These are phyloP conservation scores for Colletotrichum sp. DNA, from an alignment of 2,329 filamentous ascomycete species.

Conservation along the genomic window DNA sequence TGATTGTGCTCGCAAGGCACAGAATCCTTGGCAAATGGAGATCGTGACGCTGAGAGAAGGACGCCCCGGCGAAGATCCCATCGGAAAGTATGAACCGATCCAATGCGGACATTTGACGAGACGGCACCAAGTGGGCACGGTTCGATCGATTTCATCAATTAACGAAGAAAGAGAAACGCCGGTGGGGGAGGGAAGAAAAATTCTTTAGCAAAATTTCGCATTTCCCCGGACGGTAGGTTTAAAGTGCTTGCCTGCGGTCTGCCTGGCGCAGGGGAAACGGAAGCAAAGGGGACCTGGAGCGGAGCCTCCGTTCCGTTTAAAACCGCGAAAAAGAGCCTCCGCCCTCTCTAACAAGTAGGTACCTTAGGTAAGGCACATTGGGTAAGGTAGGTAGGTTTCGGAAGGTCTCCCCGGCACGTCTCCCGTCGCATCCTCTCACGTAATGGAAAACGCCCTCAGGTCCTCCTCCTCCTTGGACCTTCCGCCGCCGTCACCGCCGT, in stretches of 20 bases:
- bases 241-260: background rate
- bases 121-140: background rate
- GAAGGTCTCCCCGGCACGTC: background rate
- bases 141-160: background rate
- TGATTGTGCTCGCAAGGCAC: background rate
- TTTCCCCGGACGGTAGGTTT: background rate
- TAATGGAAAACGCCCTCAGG: background rate
- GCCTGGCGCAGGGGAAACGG: background rate
- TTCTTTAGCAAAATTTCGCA: background rate
- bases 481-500: background rate
- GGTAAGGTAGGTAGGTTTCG: background rate
- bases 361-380: background rate
- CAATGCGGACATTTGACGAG: background rate
- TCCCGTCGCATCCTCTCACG: background rate
- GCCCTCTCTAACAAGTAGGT: background rate
- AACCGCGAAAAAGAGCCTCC: background rate
- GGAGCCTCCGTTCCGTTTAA: constrained; percentile 5
- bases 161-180: background rate
- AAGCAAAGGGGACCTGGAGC: background rate
- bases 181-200: background rate
- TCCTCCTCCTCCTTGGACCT: background rate
- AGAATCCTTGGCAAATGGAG: background rate
- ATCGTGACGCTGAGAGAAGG: background rate
- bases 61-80: background rate
- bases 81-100: background rate